phyloP scores from a whole-genome alignment of 2,329 filamentous ascomycete genomes.

The Colletotrichum incanum region DNA sequence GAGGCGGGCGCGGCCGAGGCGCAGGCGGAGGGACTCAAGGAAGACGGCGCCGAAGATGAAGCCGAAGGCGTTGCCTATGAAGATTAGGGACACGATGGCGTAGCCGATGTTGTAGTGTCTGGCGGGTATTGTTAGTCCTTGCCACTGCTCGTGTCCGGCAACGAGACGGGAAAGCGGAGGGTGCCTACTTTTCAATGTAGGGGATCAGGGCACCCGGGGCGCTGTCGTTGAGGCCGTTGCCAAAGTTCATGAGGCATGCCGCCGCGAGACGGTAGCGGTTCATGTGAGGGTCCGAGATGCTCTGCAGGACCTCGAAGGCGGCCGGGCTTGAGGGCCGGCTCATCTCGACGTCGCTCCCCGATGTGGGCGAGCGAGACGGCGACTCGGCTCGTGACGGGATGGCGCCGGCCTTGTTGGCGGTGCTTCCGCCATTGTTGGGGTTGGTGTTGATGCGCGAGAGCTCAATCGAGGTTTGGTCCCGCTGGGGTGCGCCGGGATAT shows the following conservation, averaged over 20 bases:
- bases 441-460: slow-evolving; percentile 46
- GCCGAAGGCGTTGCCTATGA: slow-evolving; percentile 82
- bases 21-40: slow-evolving; percentile 74
- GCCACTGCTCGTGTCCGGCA: not conserved
- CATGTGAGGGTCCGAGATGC: slow-evolving; percentile 73
- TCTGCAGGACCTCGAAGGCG: slow-evolving; percentile 66
- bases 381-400: slow-evolving; percentile 13
- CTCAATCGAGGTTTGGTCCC: slow-evolving; percentile 48
- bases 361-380: slow-evolving; percentile 16
- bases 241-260: slow-evolving; percentile 76
- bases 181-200: slow-evolving; percentile 77
- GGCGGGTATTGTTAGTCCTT: not conserved
- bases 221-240: slow-evolving; percentile 81
- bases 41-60: slow-evolving; percentile 82
- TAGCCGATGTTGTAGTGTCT: slow-evolving; percentile 83
- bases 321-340: slow-evolving; percentile 67
- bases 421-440: not conserved
- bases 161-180: not conserved
- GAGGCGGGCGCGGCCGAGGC: slow-evolving; percentile 76
- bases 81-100: slow-evolving; percentile 85
- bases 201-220: slow-evolving; percentile 85
- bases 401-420: not conserved
- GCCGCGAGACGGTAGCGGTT: slow-evolving; percentile 80
- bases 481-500: slow-evolving; percentile 56
- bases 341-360: slow-evolving; percentile 62